phyloP scores from a whole-genome alignment of 257 asterid species.

The Solanum microdontum region DNA sequence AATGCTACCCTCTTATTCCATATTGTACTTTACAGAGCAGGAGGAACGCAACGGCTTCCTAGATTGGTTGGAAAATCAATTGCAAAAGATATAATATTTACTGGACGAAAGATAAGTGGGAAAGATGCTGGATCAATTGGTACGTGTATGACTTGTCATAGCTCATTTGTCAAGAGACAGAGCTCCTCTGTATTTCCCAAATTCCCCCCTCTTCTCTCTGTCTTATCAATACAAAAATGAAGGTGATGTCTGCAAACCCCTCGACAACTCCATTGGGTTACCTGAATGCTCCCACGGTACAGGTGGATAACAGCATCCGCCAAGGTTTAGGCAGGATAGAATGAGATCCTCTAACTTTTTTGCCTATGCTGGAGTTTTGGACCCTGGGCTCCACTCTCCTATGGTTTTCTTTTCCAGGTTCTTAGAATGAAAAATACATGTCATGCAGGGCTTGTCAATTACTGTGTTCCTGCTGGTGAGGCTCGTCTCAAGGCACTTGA shows the following conservation, averaged over 20 bases:
- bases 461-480: constrained; percentile 74
- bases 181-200: background rate
- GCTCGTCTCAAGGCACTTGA: constrained; percentile 78
- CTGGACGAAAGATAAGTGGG: constrained; percentile 23
- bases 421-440: background rate
- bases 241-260: background rate
- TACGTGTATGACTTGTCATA: constrained; percentile 2
- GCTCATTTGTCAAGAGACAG: background rate
- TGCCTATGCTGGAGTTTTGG: background rate
- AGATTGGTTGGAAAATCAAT: constrained; percentile 78
- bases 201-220: background rate
- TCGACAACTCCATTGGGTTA: background rate
- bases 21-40: constrained; percentile 53
- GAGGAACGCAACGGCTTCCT: constrained; percentile 95
- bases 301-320: background rate
- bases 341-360: background rate
- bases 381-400: background rate
- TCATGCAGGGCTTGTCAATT: constrained; percentile 72
- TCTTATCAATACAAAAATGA: background rate
- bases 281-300: background rate
- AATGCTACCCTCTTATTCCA: constrained; percentile 5
- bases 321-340: background rate
- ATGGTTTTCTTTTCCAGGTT: background rate
- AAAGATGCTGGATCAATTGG: constrained; percentile 26
- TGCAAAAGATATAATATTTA: constrained; percentile 48